phyloP scores from a whole-genome alignment of 2,329 filamentous ascomycete genomes.

The Sporothrix protearum region DNA sequence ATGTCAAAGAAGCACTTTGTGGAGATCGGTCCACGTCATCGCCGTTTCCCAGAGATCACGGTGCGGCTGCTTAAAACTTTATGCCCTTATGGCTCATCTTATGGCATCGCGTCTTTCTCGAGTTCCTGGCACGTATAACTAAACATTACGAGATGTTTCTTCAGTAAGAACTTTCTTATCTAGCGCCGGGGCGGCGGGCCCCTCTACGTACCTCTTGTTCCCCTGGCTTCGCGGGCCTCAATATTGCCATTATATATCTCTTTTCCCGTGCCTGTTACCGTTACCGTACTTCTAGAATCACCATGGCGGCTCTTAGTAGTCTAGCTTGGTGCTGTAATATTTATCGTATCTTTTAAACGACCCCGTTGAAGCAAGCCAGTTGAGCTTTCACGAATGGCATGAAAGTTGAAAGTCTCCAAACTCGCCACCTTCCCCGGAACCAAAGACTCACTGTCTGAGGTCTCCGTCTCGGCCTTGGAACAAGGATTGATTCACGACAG shows the following conservation, averaged over 20 bases:
- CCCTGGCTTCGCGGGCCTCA: background rate
- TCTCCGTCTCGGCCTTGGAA: no score
- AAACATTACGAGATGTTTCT: slow-evolving; percentile 9
- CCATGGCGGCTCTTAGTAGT: background rate
- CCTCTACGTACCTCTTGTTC: no score
- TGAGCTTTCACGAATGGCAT: background rate
- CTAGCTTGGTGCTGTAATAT: background rate
- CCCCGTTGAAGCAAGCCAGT: background rate
- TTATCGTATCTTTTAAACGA: background rate
- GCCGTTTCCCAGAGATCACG: background rate
- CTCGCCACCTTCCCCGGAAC: slow-evolving; percentile 3
- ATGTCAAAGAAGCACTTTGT: background rate
- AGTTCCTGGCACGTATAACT: background rate
- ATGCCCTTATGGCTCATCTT: background rate
- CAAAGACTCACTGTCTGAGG: background rate
- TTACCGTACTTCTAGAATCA: background rate
- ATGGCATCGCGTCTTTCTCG: background rate
- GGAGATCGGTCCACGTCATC: background rate
- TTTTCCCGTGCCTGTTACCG: background rate
- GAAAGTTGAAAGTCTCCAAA: background rate
- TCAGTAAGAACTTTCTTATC: background rate
- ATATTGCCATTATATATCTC: background rate
- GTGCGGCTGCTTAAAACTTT: slow-evolving; percentile 4
- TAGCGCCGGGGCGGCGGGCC: no score
- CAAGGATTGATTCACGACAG: background rate